phyloP scores from a whole-genome alignment of 176 grass and related monocot species.

The Triticum urartu region DNA sequence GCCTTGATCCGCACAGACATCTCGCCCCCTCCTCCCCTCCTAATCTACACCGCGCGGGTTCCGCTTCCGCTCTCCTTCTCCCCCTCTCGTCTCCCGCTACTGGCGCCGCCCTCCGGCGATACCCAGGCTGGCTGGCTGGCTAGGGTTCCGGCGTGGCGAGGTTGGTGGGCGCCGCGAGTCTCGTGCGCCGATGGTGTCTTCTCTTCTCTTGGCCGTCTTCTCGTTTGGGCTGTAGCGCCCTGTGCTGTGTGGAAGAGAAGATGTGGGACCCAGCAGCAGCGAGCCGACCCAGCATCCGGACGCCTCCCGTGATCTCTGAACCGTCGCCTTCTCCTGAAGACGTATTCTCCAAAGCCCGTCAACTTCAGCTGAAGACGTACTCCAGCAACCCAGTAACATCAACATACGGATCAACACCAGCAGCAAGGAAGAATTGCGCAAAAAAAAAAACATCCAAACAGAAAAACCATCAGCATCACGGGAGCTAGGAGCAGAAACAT shows the following conservation, averaged over 20 bases:
- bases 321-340: background rate
- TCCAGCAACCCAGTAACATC: background rate
- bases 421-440: too few relatives aligned
- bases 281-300: background rate
- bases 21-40: background rate
- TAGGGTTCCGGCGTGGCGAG: conserved; percentile 38
- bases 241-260: conserved; percentile 11
- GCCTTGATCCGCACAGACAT: conserved; percentile 98
- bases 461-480: background rate
- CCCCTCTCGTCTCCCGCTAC: background rate
- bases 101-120: background rate
- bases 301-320: background rate
- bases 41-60: background rate
- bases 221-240: background rate
- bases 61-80: background rate
- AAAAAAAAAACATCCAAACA: background rate
- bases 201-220: background rate
- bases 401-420: too few relatives aligned
- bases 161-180: conserved; percentile 24
- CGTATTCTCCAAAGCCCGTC: fast-evolving
- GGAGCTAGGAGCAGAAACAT: background rate
- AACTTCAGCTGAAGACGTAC: background rate
- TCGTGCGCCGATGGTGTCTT: conserved; percentile 19
- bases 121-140: background rate
- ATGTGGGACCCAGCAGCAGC: background rate